Evolutionary conservation across 495 filamentous ascomycete genomes (phyloP).

Genomic region (Aspergillus nidulans): DNA sequence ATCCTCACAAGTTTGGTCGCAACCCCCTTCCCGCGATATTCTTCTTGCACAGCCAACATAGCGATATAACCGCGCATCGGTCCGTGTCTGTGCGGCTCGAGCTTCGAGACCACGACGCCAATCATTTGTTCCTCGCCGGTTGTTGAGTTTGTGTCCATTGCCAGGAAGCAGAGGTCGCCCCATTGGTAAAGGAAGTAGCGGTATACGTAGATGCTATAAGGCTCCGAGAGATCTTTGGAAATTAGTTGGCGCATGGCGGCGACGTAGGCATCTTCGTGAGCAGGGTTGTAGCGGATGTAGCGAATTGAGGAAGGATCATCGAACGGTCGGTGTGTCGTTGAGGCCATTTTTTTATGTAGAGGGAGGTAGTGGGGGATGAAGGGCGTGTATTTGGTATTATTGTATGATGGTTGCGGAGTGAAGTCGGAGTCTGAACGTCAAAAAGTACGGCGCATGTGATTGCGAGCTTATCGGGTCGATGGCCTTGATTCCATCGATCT

Average conservation of each 20-base stretch:
- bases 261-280: slow-evolving; percentile 75
- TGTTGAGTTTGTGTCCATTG: slow-evolving; percentile 50
- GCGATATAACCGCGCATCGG: slow-evolving; percentile 94
- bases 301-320: slow-evolving; percentile 21
- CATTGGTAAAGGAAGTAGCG: slow-evolving; percentile 98
- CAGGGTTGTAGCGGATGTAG: slow-evolving; percentile 79
- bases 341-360: slow-evolving; percentile 10
- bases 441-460: not conserved
- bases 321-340: slow-evolving; percentile 21
- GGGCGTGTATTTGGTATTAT: not conserved
- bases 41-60: slow-evolving; percentile 85
- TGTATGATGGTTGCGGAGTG: not conserved
- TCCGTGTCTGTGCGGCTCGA: slow-evolving; percentile 79
- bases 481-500: not conserved
- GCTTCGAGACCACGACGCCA: slow-evolving; percentile 93
- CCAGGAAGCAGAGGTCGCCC: slow-evolving; percentile 93
- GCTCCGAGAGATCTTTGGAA: slow-evolving; percentile 94
- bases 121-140: slow-evolving; percentile 47
- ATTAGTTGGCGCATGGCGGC: slow-evolving; percentile 88
- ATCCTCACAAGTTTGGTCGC: slow-evolving; percentile 83
- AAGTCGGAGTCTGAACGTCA: not conserved
- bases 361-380: not conserved
- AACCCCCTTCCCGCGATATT: slow-evolving; percentile 80
- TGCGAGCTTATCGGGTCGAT: not conserved
- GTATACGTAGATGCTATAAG: slow-evolving; percentile 99